Percentiles rank a stretch among this genome's conserved stretches.
phyloP scores from a whole-genome alignment of 352 stramenopile species.

The Pythium monospermum region DNA sequence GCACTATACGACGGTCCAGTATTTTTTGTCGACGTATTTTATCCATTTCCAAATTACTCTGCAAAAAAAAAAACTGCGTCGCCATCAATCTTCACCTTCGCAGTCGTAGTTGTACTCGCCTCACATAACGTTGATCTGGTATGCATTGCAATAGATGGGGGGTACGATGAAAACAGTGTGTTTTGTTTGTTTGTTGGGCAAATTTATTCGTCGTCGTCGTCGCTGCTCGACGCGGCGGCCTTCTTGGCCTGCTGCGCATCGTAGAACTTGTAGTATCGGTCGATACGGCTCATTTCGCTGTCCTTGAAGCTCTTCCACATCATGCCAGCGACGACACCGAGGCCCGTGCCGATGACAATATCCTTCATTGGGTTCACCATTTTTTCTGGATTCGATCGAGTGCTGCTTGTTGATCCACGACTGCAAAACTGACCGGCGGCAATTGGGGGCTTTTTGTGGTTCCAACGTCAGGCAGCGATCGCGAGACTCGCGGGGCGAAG shows the following conservation, averaged over 20 bases:
- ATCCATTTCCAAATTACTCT: too few species aligned
- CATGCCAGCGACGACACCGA: slow-evolving; percentile 44
- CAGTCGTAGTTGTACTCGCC: too few species aligned
- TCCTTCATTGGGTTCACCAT: slow-evolving; percentile 84
- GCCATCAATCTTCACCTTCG: too few species aligned
- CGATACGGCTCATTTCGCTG: slow-evolving; percentile 67
- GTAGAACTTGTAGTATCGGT: slow-evolving; percentile 80
- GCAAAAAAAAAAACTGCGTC: too few species aligned
- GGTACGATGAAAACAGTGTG: too few species aligned
- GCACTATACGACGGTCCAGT: too few species aligned
- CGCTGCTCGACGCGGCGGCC: slow-evolving; percentile 29
- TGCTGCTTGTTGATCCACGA: slow-evolving; percentile 16
- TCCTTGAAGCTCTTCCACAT: slow-evolving; percentile 73
- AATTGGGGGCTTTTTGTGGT: slow-evolving; percentile 17
- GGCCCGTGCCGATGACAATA: slow-evolving; percentile 66
- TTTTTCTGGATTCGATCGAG: slow-evolving; percentile 11
- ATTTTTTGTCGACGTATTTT: too few species aligned
- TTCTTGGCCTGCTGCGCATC: slow-evolving; percentile 70
- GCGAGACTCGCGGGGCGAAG: slow-evolving; percentile 4
- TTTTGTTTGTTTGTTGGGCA: neutral
- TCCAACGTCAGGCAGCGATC: slow-evolving; percentile 14
- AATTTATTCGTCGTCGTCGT: slow-evolving; percentile 40
- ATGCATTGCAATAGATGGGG: too few species aligned
- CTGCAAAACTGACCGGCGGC: slow-evolving; percentile 18
- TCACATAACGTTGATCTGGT: too few species aligned